Conservation (phyloP, 2,329 filamentous ascomycete genomes). For the Pseudocercospora fuligena region DNA sequence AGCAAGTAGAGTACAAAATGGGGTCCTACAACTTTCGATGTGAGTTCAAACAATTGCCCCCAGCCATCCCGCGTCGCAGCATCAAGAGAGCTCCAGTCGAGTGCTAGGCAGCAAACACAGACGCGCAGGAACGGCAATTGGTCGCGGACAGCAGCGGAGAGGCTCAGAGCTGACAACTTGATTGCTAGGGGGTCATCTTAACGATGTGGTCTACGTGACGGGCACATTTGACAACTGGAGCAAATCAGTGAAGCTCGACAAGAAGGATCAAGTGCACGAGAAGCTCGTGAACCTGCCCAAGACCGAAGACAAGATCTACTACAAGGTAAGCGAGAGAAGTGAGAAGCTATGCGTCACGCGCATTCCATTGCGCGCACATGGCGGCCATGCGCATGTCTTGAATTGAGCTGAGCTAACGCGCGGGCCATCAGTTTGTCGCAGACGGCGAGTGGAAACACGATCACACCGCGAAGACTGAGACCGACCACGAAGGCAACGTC, state of each 20-base stretch:
- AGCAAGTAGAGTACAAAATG: background rate
- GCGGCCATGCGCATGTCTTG: background rate
- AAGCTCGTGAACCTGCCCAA: conserved; percentile 77
- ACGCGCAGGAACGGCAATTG: conserved; percentile 3
- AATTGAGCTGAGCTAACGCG: conserved; percentile 16
- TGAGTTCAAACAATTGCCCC: background rate
- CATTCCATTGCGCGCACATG: conserved; percentile 13
- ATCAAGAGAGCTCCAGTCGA: background rate
- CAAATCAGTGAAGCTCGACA: conserved; percentile 82
- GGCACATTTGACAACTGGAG: conserved; percentile 95
- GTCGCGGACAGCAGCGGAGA: conserved; percentile 5
- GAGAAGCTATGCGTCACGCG: background rate
- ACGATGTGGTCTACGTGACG: conserved; percentile 88
- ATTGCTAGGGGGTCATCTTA: conserved; percentile 57
- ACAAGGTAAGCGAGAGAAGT: conserved; percentile 74
- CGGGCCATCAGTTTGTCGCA: conserved; percentile 77
- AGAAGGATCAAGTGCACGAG: conserved; percentile 72
- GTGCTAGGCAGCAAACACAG: background rate
- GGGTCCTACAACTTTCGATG: conserved; percentile 1
- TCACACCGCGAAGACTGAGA: conserved; percentile 77
- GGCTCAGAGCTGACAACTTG: conserved; percentile 1
- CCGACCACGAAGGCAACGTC: conserved; percentile 79
- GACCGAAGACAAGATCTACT: conserved; percentile 73
- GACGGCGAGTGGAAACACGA: conserved; percentile 90
- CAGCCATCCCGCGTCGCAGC: background rate